phyloP scores from a whole-genome alignment of 140 eudicot genomes.

The Erigeron philadelphicus region DNA sequence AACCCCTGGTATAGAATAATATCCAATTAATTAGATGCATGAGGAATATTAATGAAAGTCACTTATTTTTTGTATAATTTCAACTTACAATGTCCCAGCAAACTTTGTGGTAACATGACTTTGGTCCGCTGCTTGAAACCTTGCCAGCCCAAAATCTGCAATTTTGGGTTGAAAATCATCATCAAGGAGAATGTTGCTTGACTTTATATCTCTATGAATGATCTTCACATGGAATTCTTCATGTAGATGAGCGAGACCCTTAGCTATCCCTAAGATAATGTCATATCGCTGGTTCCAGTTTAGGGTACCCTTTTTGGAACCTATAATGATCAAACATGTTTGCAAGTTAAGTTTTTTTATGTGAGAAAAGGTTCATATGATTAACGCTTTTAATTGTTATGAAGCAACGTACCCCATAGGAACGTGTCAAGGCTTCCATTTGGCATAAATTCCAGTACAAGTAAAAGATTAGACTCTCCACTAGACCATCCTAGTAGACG shows the following conservation, averaged over 20 bases:
- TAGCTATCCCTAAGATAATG: conserved; percentile 28
- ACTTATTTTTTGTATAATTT: not conserved
- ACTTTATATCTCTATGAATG: not conserved
- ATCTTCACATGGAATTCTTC: conserved; percentile 26
- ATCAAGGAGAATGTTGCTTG: no score
- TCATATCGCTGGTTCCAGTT: conserved; percentile 31
- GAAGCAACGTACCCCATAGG: conserved; percentile 29
- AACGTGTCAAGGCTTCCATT: conserved; percentile 47
- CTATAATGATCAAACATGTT: conserved; percentile 10
- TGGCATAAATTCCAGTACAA: not conserved
- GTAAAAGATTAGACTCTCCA: no score
- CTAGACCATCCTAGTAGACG: no score
- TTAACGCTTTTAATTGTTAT: no score
- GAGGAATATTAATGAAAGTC: no score
- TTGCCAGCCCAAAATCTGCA: no score
- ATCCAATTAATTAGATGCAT: no score
- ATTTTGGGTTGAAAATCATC: no score
- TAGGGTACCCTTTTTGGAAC: conserved; percentile 27
- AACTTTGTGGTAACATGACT: conserved; percentile 29
- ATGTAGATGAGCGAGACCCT: not conserved
- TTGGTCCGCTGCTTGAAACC: not conserved
- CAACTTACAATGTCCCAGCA: conserved; percentile 36
- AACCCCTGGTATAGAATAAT: conserved; percentile 3
- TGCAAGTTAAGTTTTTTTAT: no score
- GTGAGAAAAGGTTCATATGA: no score